These are phyloP conservation scores for Toxicodendron radicans DNA, from an alignment of 345 rosid genomes.

Conservation along the genomic window DNA sequence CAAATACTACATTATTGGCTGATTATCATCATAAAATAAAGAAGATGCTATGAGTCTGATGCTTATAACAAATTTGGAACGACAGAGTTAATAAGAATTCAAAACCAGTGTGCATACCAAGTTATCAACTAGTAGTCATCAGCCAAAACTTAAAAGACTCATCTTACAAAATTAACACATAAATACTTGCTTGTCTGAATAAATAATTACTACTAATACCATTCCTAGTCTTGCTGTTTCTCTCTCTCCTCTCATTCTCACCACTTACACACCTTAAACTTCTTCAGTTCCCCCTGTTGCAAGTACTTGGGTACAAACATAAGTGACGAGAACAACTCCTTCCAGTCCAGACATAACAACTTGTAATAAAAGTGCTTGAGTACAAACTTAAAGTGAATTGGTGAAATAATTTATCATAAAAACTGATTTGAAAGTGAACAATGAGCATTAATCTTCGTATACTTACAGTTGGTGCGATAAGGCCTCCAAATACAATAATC, in stretches of 20 bases:
- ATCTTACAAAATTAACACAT: background rate
- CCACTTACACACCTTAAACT: background rate
- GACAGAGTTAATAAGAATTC: background rate
- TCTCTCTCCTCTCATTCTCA: background rate
- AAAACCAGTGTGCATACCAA: background rate
- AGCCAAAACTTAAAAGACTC: background rate
- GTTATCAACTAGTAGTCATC: background rate
- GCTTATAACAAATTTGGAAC: background rate
- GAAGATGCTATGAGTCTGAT: background rate
- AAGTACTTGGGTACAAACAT: background rate
- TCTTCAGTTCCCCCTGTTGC: background rate
- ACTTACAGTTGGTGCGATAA: slow-evolving; percentile 88
- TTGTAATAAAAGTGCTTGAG: too few species aligned
- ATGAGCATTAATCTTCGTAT: background rate
- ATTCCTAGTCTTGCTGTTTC: background rate
- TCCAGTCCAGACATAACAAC: background rate
- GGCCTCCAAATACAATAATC: slow-evolving; percentile 83
- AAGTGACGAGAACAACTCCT: background rate
- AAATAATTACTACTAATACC: background rate
- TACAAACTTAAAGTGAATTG: too few species aligned
- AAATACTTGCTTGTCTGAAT: background rate
- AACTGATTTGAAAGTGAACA: background rate
- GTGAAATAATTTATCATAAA: background rate
- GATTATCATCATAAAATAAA: background rate
- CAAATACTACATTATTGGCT: background rate